Evolutionary conservation across 2,329 filamentous ascomycete species (phyloP).

Genomic region (Didymella pinodella): DNA sequence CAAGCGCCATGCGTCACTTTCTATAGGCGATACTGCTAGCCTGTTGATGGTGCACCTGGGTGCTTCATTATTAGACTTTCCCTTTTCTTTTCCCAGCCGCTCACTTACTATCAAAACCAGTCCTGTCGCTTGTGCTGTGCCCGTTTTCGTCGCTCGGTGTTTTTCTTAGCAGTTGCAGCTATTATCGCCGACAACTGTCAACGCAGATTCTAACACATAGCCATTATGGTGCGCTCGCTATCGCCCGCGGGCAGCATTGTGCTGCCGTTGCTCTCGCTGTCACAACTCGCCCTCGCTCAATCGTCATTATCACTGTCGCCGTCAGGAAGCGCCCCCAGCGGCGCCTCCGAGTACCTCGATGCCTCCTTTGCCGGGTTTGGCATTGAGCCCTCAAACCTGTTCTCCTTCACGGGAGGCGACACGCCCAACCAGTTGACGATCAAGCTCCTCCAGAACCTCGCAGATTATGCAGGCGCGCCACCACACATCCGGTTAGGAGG

Average conservation of each 20-base stretch:
- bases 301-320: constrained; percentile 43
- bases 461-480: constrained; percentile 58
- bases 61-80: constrained; percentile 21
- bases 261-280: constrained; percentile 31
- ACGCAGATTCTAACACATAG: constrained; percentile 9
- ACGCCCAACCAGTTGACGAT: constrained; percentile 55
- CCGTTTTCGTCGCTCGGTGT: constrained; percentile 3
- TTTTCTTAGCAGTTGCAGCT: constrained; percentile 16
- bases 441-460: constrained; percentile 60
- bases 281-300: constrained; percentile 38
- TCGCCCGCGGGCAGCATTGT: constrained; percentile 17
- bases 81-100: constrained; percentile 8
- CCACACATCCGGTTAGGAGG: constrained; percentile 60
- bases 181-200: constrained; percentile 15
- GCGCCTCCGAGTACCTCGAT: constrained; percentile 49
- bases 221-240: constrained; percentile 35
- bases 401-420: constrained; percentile 58
- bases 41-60: constrained; percentile 14
- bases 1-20: constrained; percentile 22
- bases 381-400: constrained; percentile 62
- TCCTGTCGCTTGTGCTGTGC: constrained; percentile 18
- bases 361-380: constrained; percentile 60
- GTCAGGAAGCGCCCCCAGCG: constrained; percentile 36
- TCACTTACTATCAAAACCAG: constrained; percentile 13
- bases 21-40: constrained; percentile 16